These are phyloP conservation scores for Alternaria rosae DNA, from an alignment of 2,329 filamentous ascomycete genomes.

Conservation along the genomic window DNA sequence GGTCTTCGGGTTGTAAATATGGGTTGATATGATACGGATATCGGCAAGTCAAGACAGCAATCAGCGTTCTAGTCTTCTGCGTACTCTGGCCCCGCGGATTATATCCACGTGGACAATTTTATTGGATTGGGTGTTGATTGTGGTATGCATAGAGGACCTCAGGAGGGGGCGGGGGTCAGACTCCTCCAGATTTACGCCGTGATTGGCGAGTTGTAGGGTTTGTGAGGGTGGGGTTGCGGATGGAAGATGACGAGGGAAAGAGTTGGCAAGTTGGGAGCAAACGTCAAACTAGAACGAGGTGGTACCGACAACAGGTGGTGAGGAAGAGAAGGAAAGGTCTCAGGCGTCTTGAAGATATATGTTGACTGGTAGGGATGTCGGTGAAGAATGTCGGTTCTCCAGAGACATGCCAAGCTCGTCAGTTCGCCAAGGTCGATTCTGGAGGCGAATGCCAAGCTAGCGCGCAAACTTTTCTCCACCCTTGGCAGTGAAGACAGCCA, in stretches of 20 bases:
- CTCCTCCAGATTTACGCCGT: conserved; percentile 37
- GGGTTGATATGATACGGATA: not conserved
- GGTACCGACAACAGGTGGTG: not conserved
- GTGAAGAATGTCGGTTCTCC: conserved; percentile 2
- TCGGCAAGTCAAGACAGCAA: not conserved
- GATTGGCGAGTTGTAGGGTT: conserved; percentile 27
- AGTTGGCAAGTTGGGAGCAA: not conserved
- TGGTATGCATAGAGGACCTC: conserved; percentile 36
- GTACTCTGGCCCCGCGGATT: conserved; percentile 26
- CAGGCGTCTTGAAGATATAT: not conserved
- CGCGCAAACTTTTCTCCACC: conserved; percentile 1
- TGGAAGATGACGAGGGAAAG: conserved; percentile 1
- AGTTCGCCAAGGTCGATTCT: conserved; percentile 6
- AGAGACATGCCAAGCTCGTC: conserved; percentile 6
- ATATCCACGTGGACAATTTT: conserved; percentile 32
- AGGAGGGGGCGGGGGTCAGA: conserved; percentile 39
- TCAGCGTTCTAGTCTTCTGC: conserved; percentile 25
- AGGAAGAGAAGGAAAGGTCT: not conserved
- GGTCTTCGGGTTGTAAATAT: not conserved
- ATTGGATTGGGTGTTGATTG: conserved; percentile 22
- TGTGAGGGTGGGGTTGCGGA: not conserved
- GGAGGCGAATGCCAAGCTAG: conserved; percentile 6
- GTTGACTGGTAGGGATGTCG: not conserved
- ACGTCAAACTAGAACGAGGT: not conserved
- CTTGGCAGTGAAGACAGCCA: conserved; percentile 9